phyloP scores from a whole-genome alignment of 306 rosid species.

The Glycine tomentella region DNA sequence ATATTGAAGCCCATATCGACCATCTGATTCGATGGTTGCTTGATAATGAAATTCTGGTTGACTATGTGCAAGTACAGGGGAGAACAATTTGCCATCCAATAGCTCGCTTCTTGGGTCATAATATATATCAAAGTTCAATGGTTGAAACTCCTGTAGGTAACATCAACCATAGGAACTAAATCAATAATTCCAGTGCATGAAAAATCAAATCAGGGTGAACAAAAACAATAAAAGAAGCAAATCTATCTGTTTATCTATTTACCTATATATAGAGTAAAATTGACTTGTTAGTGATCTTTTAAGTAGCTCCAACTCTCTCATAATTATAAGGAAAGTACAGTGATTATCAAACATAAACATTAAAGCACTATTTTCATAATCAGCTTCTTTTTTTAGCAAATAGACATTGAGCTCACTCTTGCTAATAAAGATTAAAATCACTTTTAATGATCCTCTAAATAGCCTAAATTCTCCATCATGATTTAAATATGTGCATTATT shows the following conservation, averaged over 20 bases:
- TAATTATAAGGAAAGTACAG: neutral
- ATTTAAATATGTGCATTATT: neutral
- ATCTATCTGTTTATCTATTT: too few species aligned
- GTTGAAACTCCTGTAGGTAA: constrained; percentile 48
- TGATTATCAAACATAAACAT: constrained; percentile 13
- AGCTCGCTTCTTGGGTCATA: constrained; percentile 48
- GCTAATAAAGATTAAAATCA: constrained; percentile 2
- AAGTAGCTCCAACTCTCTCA: neutral
- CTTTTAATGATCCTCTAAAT: neutral
- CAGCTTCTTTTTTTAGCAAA: neutral
- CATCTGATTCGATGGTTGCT: constrained; percentile 43
- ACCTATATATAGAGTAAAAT: neutral
- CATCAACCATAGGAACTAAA: constrained; percentile 27
- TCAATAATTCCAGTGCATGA: constrained; percentile 21
- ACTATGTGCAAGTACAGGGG: constrained; percentile 66
- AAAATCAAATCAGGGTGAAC: constrained; percentile 11
- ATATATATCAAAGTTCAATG: constrained; percentile 39
- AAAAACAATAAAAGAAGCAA: constrained; percentile 16
- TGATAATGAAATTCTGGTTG: constrained; percentile 50
- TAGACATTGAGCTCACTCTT: neutral
- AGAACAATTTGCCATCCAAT: constrained; percentile 57
- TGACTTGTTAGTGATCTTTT: neutral
- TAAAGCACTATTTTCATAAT: neutral
- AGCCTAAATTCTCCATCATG: neutral
- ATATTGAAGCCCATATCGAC: constrained; percentile 47